phyloP scores from a whole-genome alignment of 1,284 basidiomycete genomes.

The Pascua sp. region DNA sequence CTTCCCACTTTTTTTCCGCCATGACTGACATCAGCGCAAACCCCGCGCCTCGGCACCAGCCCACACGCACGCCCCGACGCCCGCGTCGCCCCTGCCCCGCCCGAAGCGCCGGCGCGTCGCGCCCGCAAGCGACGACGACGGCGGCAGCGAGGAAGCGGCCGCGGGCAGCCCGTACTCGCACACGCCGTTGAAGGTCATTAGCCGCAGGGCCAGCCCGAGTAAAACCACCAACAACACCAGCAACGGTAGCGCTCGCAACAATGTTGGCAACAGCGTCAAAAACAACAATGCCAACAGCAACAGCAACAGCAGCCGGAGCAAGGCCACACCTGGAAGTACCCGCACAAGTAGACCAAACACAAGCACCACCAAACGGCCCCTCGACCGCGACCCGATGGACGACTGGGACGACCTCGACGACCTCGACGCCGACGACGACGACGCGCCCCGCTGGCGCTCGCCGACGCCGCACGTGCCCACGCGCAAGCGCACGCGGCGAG shows the following conservation, averaged over 20 bases:
- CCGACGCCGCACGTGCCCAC: neutral
- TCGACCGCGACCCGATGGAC: neutral
- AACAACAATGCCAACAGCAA: neutral
- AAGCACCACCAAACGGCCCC: neutral
- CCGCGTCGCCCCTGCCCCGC: too few relatives aligned
- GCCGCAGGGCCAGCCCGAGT: too few relatives aligned
- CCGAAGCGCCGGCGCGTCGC: neutral
- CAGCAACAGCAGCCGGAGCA: too few relatives aligned
- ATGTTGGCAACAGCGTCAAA: neutral
- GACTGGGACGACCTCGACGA: neutral
- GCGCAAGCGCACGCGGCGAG: neutral
- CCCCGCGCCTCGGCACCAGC: too few relatives aligned
- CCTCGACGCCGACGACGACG: neutral
- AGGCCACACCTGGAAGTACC: neutral
- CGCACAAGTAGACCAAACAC: neutral
- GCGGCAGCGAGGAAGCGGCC: neutral
- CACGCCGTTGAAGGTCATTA: neutral
- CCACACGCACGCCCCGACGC: too few relatives aligned
- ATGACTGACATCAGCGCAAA: too few relatives aligned
- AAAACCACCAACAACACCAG: too few relatives aligned
- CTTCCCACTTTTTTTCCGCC: too few relatives aligned
- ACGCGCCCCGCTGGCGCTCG: neutral
- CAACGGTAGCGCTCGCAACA: neutral
- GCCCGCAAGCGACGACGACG: neutral
- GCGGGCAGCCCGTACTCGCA: neutral